These are phyloP conservation scores for Cercospora janseana DNA, from an alignment of 2,329 filamentous ascomycete genomes.

Conservation along the genomic window DNA sequence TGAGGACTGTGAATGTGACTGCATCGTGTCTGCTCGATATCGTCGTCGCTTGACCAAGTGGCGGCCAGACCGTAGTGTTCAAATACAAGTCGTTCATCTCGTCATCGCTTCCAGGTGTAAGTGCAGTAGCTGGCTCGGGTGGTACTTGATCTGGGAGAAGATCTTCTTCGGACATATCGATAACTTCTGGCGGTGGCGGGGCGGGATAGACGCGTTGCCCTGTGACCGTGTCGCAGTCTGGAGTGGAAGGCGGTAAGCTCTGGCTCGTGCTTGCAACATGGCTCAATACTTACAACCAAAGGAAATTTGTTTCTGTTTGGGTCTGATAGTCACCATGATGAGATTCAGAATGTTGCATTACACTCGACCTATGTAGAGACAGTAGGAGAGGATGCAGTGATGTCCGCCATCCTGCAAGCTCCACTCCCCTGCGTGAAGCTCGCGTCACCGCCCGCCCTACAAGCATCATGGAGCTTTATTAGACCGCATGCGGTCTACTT, in stretches of 20 bases:
- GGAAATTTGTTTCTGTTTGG: constrained; percentile 37
- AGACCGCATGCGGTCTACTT: no score
- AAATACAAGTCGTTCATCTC: constrained; percentile 47
- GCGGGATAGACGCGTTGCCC: constrained; percentile 40
- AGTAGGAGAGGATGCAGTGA: not conserved
- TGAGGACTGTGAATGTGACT: constrained; percentile 63
- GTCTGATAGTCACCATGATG: constrained; percentile 32
- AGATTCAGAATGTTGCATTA: not conserved
- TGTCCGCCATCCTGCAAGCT: not conserved
- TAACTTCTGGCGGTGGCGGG: constrained; percentile 28
- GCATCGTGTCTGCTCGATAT: constrained; percentile 47
- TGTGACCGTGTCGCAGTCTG: constrained; percentile 38
- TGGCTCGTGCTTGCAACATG: not conserved
- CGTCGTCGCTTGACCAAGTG: constrained; percentile 71
- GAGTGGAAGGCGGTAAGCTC: constrained; percentile 5
- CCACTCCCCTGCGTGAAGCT: constrained; percentile 8
- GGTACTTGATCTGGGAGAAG: constrained; percentile 37
- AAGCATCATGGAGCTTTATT: no score
- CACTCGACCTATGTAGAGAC: not conserved
- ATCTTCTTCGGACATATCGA: constrained; percentile 29
- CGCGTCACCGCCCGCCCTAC: not conserved
- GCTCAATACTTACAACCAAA: constrained; percentile 34
- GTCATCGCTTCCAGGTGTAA: constrained; percentile 19
- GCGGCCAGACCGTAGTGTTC: constrained; percentile 63
- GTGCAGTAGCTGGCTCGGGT: constrained; percentile 29